Evolutionary conservation across 108 stramenopile species (phyloP), one percentile per base, ranked within the genome.

Genomic region (Fragilariopsis cylindrus): DNA sequence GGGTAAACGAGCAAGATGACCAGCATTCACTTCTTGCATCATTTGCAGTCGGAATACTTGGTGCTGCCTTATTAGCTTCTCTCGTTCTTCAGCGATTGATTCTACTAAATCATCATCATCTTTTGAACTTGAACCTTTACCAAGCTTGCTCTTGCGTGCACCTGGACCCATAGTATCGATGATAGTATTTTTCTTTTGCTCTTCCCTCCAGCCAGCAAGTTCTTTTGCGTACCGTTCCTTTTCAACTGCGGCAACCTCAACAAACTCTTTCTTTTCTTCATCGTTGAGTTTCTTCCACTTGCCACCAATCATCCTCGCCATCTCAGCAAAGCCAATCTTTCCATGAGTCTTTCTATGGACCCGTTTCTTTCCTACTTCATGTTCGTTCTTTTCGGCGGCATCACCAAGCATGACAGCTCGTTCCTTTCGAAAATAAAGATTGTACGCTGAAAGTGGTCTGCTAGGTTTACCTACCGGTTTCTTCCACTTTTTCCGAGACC

Each of bases 271-370:
- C 50, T 67, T 72, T 3, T 66, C 53, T 21, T 72, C 67, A 13
- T 73, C 72, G 4, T 60, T 56, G 19, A 78, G 63, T 4, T 48
- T 43, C 80, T 83, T 82, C 91, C 91, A 92, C 56, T 81, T 81
- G 11, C 73, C 68, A 30, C 88, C 87, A 49, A 92, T 87, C 65
- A 76, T 74, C 30, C 87, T 74, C 2, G 89, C 89, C 64, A 92
- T 80, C 41, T 92, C 91, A 13, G 82, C 78, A 70, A 93, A 93
- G 8, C 89, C 89, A 55, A 93, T 85, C 65, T 90, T 90, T 11
- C 92, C 89, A 66, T 93, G 92, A 56, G 87, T 82, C 77, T 90
- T 90, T n/a, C 91, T 75, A 68, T 92, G 89, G 4, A 78, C 62
- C n/a, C 82, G 77, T 53, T 77, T 82, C 77, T 82, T 82, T 40